Evolutionary conservation across 768 basidiomycete genomes (phyloP).

Genomic region (Tylopilus plumbeoviolaceoides): DNA sequence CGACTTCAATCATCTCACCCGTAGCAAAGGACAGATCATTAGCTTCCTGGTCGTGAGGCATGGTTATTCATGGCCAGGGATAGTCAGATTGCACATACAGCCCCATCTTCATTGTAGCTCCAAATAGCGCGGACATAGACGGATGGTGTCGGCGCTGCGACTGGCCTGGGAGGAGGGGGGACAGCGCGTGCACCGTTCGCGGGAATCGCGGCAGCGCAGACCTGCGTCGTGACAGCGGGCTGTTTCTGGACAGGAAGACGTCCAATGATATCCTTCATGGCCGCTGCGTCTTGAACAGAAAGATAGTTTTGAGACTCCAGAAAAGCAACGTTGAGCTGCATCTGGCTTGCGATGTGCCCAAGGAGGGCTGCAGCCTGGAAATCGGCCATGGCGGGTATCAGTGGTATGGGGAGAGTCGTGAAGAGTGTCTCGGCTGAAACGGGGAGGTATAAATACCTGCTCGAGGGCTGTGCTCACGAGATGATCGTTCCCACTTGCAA

Average conservation of each 20-base stretch:
- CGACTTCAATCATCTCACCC: slow-evolving; percentile 75
- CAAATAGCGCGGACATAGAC: slow-evolving; percentile 54
- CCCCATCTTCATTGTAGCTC: slow-evolving; percentile 61
- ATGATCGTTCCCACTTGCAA: background rate
- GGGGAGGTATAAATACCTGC: background rate
- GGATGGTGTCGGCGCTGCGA: slow-evolving; percentile 4
- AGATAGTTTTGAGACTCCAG: slow-evolving; percentile 53
- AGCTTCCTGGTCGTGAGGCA: slow-evolving; percentile 49
- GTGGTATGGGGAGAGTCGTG: background rate
- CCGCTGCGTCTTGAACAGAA: slow-evolving; percentile 41
- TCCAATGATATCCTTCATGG: slow-evolving; percentile 41
- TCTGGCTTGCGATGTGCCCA: slow-evolving; percentile 54
- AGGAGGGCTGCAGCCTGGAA: slow-evolving; percentile 43
- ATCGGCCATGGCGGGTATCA: slow-evolving; percentile 23
- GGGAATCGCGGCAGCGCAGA: slow-evolving; percentile 3
- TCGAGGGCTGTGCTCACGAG: background rate
- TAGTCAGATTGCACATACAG: slow-evolving; percentile 31
- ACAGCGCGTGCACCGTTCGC: slow-evolving; percentile 10
- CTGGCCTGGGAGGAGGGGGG: slow-evolving; percentile 14
- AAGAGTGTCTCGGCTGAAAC: background rate
- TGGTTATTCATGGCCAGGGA: slow-evolving; percentile 2
- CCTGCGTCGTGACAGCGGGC: slow-evolving; percentile 10
- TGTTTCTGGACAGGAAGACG: slow-evolving; percentile 37
- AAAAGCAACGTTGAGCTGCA: slow-evolving; percentile 55
- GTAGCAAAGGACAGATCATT: slow-evolving; percentile 75